Evolutionary conservation across 2,329 filamentous ascomycete genomes (phyloP).

Genomic region (Sclerotinia sclerotiorum): DNA sequence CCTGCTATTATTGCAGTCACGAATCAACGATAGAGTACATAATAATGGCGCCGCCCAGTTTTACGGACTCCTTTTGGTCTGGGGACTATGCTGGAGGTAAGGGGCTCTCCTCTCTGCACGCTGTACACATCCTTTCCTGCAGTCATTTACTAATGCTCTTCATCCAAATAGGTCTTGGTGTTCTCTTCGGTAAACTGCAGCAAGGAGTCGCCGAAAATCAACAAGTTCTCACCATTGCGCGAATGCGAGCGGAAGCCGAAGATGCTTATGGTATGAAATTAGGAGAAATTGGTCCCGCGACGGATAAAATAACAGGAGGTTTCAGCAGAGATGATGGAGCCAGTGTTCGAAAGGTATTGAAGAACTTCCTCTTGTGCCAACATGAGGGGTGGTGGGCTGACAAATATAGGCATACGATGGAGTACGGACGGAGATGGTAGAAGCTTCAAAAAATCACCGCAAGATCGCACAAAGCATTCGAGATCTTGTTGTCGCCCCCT

Average conservation of each 20-base stretch:
- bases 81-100: conserved; percentile 91
- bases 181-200: conserved; percentile 94
- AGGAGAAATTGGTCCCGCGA: conserved; percentile 75
- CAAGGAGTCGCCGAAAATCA: conserved; percentile 95
- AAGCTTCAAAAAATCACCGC: conserved; percentile 83
- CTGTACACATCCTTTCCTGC: conserved; percentile 2
- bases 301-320: conserved; percentile 79
- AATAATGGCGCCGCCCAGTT: conserved; percentile 77
- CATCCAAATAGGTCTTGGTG: conserved; percentile 66
- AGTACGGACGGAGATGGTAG: conserved; percentile 87
- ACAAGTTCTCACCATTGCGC: conserved; percentile 86
- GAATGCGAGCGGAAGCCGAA: conserved; percentile 93
- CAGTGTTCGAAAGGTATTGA: conserved; percentile 89
- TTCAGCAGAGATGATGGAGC: conserved; percentile 93
- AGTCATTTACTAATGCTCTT: conserved; percentile 25
- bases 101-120: conserved; percentile 34
- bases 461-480: conserved; percentile 97
- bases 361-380: not conserved
- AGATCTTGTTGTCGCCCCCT: conserved; percentile 91
- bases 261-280: conserved; percentile 82
- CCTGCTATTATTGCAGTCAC: conserved; percentile 10
- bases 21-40: conserved; percentile 20
- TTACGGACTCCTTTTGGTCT: conserved; percentile 97
- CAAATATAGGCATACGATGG: conserved; percentile 80
- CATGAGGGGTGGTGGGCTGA: conserved; percentile 29